phyloP scores from a whole-genome alignment of 2,329 filamentous ascomycete genomes.

The Chaetomium olivaceum region DNA sequence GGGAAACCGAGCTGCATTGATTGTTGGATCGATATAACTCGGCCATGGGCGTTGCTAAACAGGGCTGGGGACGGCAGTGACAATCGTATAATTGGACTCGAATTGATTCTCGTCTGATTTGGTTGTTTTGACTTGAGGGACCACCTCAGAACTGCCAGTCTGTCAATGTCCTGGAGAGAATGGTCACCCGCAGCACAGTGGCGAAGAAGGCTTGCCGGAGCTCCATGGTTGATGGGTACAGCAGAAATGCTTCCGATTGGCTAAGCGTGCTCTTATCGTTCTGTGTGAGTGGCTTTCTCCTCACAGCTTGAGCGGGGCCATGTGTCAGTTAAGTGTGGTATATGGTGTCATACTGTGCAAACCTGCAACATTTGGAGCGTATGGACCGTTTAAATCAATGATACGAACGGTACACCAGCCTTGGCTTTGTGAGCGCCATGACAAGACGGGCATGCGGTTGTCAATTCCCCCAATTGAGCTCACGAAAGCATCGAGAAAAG shows the following conservation, averaged over 20 bases:
- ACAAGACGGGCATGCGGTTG: too few species aligned
- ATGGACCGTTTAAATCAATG: not conserved
- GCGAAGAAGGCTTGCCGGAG: constrained; percentile 11
- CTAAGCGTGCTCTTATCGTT: not conserved
- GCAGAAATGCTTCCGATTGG: constrained; percentile 12
- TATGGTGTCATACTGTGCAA: not conserved
- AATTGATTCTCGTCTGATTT: constrained; percentile 4
- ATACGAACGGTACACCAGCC: not conserved
- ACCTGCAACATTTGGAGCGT: not conserved
- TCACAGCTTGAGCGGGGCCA: constrained; percentile 1
- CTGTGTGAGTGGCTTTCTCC: constrained; percentile 1
- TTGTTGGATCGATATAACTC: constrained; percentile 8
- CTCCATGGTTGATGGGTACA: constrained; percentile 6
- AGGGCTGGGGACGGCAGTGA: not conserved
- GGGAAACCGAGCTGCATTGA: constrained; percentile 16
- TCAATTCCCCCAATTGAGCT: too few species aligned
- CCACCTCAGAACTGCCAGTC: not conserved
- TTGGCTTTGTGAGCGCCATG: not conserved
- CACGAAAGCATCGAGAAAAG: not conserved
- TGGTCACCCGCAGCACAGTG: constrained; percentile 2
- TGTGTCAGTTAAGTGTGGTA: not conserved
- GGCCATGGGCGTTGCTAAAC: constrained; percentile 21
- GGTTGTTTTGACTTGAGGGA: constrained; percentile 1
- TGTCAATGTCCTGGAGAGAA: not conserved
- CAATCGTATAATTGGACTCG: constrained; percentile 15